A percentile compares a stretch with the other conserved stretches of the same genome.
Evolutionary conservation across 2,329 filamentous ascomycete species (phyloP).

Genomic region (Aspergillus carbonarius): DNA sequence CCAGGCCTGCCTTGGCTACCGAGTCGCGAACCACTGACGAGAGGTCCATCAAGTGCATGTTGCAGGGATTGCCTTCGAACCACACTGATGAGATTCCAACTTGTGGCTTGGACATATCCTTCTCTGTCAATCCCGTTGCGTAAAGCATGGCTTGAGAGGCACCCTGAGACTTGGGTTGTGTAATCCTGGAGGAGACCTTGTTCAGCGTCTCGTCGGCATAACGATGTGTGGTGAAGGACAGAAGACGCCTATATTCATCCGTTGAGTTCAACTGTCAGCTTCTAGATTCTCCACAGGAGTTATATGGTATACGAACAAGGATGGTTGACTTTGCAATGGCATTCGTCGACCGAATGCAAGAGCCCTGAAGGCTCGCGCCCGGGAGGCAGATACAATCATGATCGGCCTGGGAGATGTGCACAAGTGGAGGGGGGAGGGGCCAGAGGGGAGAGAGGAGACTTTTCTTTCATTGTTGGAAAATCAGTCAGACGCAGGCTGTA

Average conservation of each 20-base stretch:
- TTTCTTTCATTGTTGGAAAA: neutral
- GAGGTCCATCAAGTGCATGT: constrained; percentile 92
- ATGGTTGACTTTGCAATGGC: neutral
- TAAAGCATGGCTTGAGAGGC: constrained; percentile 98
- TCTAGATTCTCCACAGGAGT: neutral
- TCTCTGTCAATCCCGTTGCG: constrained; percentile 78
- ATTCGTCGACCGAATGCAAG: neutral
- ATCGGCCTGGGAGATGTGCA: neutral
- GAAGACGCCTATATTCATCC: neutral
- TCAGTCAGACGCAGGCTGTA: neutral
- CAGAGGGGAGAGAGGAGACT: neutral
- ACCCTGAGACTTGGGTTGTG: constrained; percentile 92
- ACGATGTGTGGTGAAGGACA: neutral
- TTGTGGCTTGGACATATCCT: constrained; percentile 89
- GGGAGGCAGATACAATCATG: neutral
- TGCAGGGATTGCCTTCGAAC: constrained; percentile 98
- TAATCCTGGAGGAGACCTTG: constrained; percentile 76
- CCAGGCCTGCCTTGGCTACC: constrained; percentile 69
- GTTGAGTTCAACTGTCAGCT: neutral
- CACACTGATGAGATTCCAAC: constrained; percentile 95
- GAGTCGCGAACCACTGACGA: constrained; percentile 70
- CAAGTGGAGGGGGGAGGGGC: too few species aligned
- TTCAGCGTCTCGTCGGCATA: constrained; percentile 54
- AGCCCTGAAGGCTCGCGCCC: neutral
- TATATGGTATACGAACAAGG: neutral